A percentile compares a stretch with the other conserved stretches of the same genome.
These are phyloP conservation scores for Clausena lansium DNA, from an alignment of 345 rosid genomes.

Conservation along the genomic window DNA sequence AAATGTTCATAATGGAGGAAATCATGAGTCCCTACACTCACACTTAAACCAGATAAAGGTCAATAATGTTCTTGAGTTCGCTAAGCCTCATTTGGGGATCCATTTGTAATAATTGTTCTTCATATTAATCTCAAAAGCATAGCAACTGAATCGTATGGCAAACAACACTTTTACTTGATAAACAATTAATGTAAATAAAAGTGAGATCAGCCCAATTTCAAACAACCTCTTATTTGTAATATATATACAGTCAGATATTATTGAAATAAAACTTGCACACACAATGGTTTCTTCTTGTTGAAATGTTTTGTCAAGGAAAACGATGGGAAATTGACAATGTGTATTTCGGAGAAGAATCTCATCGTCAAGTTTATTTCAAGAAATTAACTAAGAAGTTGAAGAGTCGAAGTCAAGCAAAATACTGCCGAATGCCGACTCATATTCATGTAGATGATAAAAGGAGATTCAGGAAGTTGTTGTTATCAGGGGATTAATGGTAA, in stretches of 20 bases:
- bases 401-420: constrained; percentile 10
- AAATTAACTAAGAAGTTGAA: no score
- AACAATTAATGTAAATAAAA: no score
- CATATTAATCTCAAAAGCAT: background rate
- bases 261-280: background rate
- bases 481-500: background rate
- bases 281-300: background rate
- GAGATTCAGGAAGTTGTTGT: background rate
- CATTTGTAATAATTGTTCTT: background rate
- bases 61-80: background rate
- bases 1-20: no score
- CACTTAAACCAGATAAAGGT: background rate
- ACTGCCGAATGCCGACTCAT: background rate
- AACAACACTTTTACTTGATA: no score
- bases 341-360: background rate
- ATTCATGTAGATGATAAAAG: no score
- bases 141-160: background rate
- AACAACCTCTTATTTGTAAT: no score
- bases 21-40: no score
- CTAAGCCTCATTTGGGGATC: background rate
- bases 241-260: no score
- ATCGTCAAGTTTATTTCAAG: background rate
- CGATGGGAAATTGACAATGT: no score
- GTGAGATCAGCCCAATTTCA: no score
- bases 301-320: background rate